Evolutionary conservation across 306 rosid genomes (phyloP).

Genomic region (Ceratonia siliqua): DNA sequence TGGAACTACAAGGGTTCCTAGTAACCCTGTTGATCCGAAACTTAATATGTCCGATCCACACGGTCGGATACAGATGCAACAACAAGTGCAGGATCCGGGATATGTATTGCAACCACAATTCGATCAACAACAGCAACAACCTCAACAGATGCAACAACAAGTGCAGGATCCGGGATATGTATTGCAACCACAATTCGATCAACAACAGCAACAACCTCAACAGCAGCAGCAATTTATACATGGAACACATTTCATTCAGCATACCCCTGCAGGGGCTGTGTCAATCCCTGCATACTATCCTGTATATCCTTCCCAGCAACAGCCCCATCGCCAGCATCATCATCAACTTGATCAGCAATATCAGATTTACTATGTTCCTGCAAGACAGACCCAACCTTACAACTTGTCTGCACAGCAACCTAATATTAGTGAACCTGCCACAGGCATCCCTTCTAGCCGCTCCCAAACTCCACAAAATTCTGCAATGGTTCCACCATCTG

Average conservation of each 20-base stretch:
- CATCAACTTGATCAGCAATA: constrained; percentile 68
- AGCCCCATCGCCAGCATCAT: constrained; percentile 56
- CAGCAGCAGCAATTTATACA: constrained; percentile 75
- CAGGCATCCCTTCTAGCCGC: constrained; percentile 50
- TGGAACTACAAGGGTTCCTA: constrained; percentile 57
- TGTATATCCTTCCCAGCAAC: constrained; percentile 86
- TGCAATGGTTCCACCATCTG: constrained; percentile 46
- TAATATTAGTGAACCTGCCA: constrained; percentile 57
- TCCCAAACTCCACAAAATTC: constrained; percentile 69
- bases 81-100: constrained; percentile 70
- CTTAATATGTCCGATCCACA: constrained; percentile 61
- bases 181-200: constrained; percentile 73
- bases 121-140: constrained; percentile 55
- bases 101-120: constrained; percentile 73
- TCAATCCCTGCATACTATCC: constrained; percentile 72
- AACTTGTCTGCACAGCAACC: constrained; percentile 69
- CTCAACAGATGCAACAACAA: constrained; percentile 57
- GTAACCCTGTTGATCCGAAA: constrained; percentile 65
- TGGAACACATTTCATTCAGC: constrained; percentile 80
- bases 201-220: constrained; percentile 44
- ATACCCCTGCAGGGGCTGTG: constrained; percentile 53
- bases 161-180: constrained; percentile 72
- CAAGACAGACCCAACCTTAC: constrained; percentile 79
- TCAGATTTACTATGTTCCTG: constrained; percentile 70
- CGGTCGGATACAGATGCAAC: constrained; percentile 70